Evolutionary conservation across 1,139 yeast species (phyloP).

Genomic region (Pichia sp.): DNA sequence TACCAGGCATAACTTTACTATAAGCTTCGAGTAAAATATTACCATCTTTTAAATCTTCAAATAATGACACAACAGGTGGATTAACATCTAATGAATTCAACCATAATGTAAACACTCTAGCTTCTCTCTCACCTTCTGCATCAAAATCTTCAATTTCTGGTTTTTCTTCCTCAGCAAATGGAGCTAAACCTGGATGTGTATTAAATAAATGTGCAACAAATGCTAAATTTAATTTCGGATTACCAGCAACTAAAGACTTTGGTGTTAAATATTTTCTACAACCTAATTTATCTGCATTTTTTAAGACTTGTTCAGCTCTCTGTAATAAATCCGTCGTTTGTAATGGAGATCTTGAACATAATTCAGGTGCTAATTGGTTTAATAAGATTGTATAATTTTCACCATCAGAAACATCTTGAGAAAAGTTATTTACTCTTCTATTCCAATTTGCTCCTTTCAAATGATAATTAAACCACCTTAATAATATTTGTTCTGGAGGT

Average conservation of each 20-base stretch:
- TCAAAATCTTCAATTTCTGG: slow-evolving; percentile 92
- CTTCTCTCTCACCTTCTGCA: slow-evolving; percentile 99
- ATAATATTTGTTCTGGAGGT: slow-evolving; percentile 94
- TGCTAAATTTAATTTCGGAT: slow-evolving; percentile 92
- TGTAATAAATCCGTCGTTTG: slow-evolving; percentile 63
- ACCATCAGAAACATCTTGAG: slow-evolving; percentile 87
- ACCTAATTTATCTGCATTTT: slow-evolving; percentile 83
- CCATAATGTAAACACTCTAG: slow-evolving; percentile 97
- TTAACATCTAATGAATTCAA: slow-evolving; percentile 92
- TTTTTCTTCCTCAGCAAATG: slow-evolving; percentile 86
- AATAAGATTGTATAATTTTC: slow-evolving; percentile 88
- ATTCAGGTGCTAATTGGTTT: slow-evolving; percentile 80
- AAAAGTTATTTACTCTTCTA: slow-evolving; percentile 79
- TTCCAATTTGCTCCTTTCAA: slow-evolving; percentile 89
- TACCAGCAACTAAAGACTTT: slow-evolving; percentile 87
- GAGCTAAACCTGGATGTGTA: slow-evolving; percentile 94
- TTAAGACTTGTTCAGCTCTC: slow-evolving; percentile 83
- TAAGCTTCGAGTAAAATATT: slow-evolving; percentile 83
- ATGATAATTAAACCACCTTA: slow-evolving; percentile 97
- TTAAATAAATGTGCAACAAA: slow-evolving; percentile 96
- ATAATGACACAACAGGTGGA: slow-evolving; percentile 85
- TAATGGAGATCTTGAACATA: slow-evolving; percentile 77
- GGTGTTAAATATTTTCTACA: slow-evolving; percentile 96
- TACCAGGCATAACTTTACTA: slow-evolving; percentile 92
- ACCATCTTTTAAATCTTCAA: slow-evolving; percentile 95